Conservation (phyloP, 2,329 filamentous ascomycete species). For the Xylaria sp. region DNA sequence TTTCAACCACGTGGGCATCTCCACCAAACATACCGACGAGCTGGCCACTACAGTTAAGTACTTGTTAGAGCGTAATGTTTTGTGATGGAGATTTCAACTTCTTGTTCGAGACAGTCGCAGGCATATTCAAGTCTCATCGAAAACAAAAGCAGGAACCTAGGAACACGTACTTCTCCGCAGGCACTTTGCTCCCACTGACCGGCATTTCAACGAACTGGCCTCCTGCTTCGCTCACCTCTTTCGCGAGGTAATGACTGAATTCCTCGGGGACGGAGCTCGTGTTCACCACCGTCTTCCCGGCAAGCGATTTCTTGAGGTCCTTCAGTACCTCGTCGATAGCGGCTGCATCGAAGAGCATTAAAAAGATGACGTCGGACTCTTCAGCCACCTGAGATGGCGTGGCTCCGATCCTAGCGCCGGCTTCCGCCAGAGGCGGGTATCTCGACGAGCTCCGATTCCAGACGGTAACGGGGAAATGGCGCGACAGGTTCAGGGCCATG, state of each 20-base stretch:
- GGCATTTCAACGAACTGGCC: constrained; percentile 52
- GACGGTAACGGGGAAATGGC: constrained; percentile 45
- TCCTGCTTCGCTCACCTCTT: constrained; percentile 42
- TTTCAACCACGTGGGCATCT: constrained; percentile 42
- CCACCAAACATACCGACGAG: constrained; percentile 52
- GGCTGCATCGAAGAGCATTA: constrained; percentile 48
- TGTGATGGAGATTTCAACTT: background rate
- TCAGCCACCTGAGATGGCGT: constrained; percentile 44
- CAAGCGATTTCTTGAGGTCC: constrained; percentile 42
- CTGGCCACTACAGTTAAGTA: constrained; percentile 31
- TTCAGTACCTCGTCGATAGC: constrained; percentile 45
- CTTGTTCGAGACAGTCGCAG: background rate
- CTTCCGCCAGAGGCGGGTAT: constrained; percentile 40
- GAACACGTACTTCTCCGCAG: constrained; percentile 44
- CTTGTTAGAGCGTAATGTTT: background rate
- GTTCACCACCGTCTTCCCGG: constrained; percentile 50
- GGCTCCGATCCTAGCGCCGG: constrained; percentile 42
- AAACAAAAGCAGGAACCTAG: background rate
- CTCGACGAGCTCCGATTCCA: constrained; percentile 50
- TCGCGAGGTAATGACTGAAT: constrained; percentile 43
- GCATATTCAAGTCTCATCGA: background rate
- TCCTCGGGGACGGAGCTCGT: constrained; percentile 48
- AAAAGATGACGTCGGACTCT: constrained; percentile 48
- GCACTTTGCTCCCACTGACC: constrained; percentile 51
- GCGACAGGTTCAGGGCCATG: constrained; percentile 50